phyloP scores from a whole-genome alignment of 1,284 basidiomycete genomes.

The Irpex lacteus region DNA sequence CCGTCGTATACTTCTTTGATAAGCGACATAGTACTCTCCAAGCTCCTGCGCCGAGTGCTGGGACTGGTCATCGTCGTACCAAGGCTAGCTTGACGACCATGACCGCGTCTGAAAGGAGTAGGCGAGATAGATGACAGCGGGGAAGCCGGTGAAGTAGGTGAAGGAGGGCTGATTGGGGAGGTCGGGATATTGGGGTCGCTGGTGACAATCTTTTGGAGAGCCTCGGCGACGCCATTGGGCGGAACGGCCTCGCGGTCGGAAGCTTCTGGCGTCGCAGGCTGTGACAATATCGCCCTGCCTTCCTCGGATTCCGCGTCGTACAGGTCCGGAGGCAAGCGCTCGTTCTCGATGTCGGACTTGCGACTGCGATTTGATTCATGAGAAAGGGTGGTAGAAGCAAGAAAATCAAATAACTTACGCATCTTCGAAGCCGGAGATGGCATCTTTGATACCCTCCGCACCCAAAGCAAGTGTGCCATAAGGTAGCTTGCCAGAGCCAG shows the following conservation, averaged over 20 bases:
- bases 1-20: constrained; percentile 85
- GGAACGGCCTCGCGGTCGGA: constrained; percentile 44
- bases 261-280: constrained; percentile 50
- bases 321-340: constrained; percentile 92
- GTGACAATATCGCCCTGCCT: constrained; percentile 60
- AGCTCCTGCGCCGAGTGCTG: constrained; percentile 85
- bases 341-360: constrained; percentile 99
- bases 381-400: background rate
- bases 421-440: constrained; percentile 92
- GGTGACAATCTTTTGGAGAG: constrained; percentile 48
- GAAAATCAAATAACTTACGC: constrained; percentile 60
- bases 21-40: constrained; percentile 95
- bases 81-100: constrained; percentile 84
- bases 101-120: constrained; percentile 69
- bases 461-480: constrained; percentile 88
- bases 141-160: constrained; percentile 33
- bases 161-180: constrained; percentile 24
- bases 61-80: constrained; percentile 98
- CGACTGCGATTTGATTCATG: constrained; percentile 48
- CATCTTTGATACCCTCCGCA: constrained; percentile 94
- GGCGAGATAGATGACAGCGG: constrained; percentile 35
- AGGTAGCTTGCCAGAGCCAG: constrained; percentile 77
- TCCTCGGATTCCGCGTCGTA: constrained; percentile 84
- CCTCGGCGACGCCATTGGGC: constrained; percentile 50
- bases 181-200: constrained; percentile 24